phyloP scores from a whole-genome alignment of 345 rosid species.

The Eucalyptus tenuipes region DNA sequence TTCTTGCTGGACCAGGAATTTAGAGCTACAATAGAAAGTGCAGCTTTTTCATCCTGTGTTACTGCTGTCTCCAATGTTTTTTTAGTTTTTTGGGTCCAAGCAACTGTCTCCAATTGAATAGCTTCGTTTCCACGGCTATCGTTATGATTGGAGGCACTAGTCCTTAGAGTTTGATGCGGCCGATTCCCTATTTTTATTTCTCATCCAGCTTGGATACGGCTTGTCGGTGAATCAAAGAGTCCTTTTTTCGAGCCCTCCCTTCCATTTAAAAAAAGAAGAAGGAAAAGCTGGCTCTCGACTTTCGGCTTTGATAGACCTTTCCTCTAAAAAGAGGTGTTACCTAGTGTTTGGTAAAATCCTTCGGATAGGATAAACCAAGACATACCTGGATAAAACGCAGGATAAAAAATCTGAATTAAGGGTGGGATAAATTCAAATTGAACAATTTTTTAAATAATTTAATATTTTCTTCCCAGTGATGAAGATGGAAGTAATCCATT shows the following conservation, averaged over 20 bases:
- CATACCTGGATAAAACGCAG: fast-evolving
- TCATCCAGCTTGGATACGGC: too few species aligned
- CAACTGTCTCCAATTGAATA: not conserved
- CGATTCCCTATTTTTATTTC: too few species aligned
- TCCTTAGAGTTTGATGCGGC: too few species aligned
- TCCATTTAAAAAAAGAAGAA: too few species aligned
- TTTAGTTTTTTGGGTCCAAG: fast-evolving
- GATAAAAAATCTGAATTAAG: not conserved
- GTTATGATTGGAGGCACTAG: not conserved
- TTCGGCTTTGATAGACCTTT: too few species aligned
- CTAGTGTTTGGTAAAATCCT: too few species aligned
- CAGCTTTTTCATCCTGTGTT: not conserved
- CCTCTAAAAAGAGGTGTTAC: too few species aligned
- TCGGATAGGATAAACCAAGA: not conserved
- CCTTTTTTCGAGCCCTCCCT: too few species aligned
- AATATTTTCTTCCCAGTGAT: not conserved
- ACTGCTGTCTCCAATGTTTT: too few species aligned
- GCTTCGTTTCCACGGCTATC: not conserved
- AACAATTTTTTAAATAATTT: too few species aligned
- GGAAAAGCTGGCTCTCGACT: too few species aligned
- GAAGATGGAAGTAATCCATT: not conserved
- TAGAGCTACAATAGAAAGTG: not conserved
- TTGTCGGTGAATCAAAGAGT: too few species aligned
- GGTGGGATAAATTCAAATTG: not conserved
- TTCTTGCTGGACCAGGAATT: not conserved